Conservation (phyloP, 2,329 filamentous ascomycete genomes). For the Phyllosticta capitalensis region DNA sequence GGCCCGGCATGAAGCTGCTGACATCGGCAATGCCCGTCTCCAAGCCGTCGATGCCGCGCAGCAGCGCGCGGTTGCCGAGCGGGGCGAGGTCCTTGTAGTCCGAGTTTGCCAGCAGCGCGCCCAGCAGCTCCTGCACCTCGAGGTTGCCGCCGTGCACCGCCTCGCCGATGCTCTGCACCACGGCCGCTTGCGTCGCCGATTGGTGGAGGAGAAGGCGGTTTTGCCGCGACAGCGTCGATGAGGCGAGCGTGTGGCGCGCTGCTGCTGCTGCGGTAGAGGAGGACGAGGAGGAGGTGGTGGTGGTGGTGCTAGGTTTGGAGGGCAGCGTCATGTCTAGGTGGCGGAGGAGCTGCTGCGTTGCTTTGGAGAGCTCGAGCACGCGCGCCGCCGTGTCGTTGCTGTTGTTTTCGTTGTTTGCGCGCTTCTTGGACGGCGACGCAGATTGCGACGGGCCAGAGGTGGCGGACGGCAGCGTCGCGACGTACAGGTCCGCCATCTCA, state of each 20-base stretch:
- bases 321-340: conserved; percentile 23
- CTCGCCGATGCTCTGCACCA: conserved; percentile 26
- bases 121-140: conserved; percentile 27
- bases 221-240: conserved; percentile 23
- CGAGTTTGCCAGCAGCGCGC: conserved; percentile 30
- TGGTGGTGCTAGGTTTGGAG: conserved; percentile 9
- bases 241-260: conserved; percentile 21
- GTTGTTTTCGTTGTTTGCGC: conserved; percentile 15
- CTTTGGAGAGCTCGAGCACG: conserved; percentile 20
- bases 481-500: conserved; percentile 19
- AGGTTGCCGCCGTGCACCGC: conserved; percentile 27
- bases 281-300: conserved; percentile 4
- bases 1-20: conserved; percentile 26
- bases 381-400: conserved; percentile 22
- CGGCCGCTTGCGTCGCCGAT: conserved; percentile 21
- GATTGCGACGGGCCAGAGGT: conserved; percentile 19
- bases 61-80: conserved; percentile 19
- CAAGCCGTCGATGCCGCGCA: conserved; percentile 25
- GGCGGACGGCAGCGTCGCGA: conserved; percentile 16
- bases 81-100: conserved; percentile 21
- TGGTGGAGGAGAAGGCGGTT: conserved; percentile 27
- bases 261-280: not conserved
- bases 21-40: conserved; percentile 29
- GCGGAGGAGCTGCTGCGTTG: conserved; percentile 26
- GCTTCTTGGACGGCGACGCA: conserved; percentile 18